Base-by-base conservation (phyloP, 306 rosid genomes). In the Chamaecrista fasciculata region DNA sequence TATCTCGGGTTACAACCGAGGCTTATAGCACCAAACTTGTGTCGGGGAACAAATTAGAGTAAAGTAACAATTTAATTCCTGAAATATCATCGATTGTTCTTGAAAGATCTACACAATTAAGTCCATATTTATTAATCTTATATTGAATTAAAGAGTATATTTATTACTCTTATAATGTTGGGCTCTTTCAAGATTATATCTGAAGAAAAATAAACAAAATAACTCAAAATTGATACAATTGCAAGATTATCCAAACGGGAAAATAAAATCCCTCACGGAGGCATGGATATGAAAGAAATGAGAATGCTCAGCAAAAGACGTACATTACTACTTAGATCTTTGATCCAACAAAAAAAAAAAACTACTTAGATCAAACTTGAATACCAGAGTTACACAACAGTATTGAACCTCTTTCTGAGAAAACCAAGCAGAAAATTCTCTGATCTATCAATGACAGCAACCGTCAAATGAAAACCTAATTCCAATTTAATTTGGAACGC, bases 331-430 rank as follows among this genome's bases (percentile, higher is more conserved):
- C n/a, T n/a, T n/a, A n/a, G n/a, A n/a, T n/a, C n/a, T n/a, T n/a
- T n/a, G n/a, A n/a, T n/a, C n/a, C n/a, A n/a, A n/a, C n/a, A n/a
- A n/a, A n/a, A n/a, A n/a, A n/a, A n/a, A n/a, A n/a, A n/a, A n/a
- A 59, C 12, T 70, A 20, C 11, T 11, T 12, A 75, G 42, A 48
- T 69, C 42, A 34, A 36, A 48, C 33, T n/a, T 26, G 40, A 76
- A 66, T 46, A 49, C 10, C 39, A 40, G 16, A 62, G 36, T 26
- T 49, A 11, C 46, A 9, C 12, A 3, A 34, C 11, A 31, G 71
- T 58, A 71, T 59, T 36, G 29, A 69, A 20, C 70, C 47, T 16
- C 33, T 53, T 48, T 73, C 76, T 25, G 23, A 11, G 0, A 66
- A 44, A 70, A 40, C 28, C 10, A 42, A 66, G 57, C 57, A 29